Base-by-base conservation (phyloP, 2,329 filamentous ascomycete species). In the Westerdykella ornata region DNA sequence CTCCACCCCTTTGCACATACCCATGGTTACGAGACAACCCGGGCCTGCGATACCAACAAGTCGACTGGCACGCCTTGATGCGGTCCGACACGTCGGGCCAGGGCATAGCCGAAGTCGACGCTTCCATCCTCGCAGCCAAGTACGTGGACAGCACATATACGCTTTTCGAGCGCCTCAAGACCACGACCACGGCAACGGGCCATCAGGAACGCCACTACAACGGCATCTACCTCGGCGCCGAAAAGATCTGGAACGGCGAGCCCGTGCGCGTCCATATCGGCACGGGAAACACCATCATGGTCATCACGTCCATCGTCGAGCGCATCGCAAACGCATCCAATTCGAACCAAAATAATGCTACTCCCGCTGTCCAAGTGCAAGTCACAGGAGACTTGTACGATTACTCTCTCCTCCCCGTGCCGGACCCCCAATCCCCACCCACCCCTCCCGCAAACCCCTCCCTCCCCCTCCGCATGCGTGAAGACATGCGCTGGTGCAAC, bases 211-310 rank as follows among this genome's bases (percentile, higher is more conserved):
- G 65, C 3, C 65, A 71, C 40, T 80, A 73, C 57, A 73, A 73
- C 42, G 74, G 73, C 22, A 65, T 80, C 37, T 80, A 70, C 54
- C 57, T 80, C 0, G 77, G 77, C 5, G 75, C 72, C 1, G 77
- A 81, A 52, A 80, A 79, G 57, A 68, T 80, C 16, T 80, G 76
- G 74, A 60, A 72, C 15, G 75, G 76, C n/a, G 77, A 81, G 35
- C 69, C 75, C 1, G 66, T 80, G 12, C 73, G 77, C n/a, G 59
- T 80, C 4, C 63, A 66, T 5, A 59, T 66, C 12, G 66, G 62
- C n/a, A 59, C 61, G 1, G 68, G 69, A 14, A 68, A 68, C 20
- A 70, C 75, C 34, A 65, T 80, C 28, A 63, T 80, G 48, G 68
- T 74, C 20, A 45, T 74, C 9, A 66, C 63, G 20, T 57, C 66